Evolutionary conservation across 2,329 filamentous ascomycete genomes (phyloP), one percentile per base, ranked within the genome.

Genomic region (Microcyclosporella mali): DNA sequence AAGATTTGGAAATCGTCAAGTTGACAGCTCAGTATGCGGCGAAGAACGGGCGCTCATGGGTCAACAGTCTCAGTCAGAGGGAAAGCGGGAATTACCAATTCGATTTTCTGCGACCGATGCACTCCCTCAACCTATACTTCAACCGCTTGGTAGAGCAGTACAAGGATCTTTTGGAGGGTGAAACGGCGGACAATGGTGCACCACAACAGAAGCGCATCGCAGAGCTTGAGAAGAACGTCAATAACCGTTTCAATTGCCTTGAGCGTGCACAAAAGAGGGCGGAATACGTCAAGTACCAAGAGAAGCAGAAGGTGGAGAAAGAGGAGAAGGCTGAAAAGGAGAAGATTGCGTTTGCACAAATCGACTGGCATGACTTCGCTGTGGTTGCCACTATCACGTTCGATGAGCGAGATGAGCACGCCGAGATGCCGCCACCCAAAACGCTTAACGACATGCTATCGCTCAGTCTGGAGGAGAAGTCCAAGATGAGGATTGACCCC

Each of bases 291-390:
- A 88, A 87, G 64, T 85, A 81, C 60, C 84, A 92, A 58, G 86
- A 92, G 54, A 72, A 81, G 41, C 86, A 95, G 68, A 90, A 89
- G 63, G 79, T 82, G 56, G 86, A 89, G 72, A 88, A 89, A 61
- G 88, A 94, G 58, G 88, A 94, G 59, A 81, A 89, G 50, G 84
- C 84, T 31, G 85, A 94, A 60, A 81, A 88, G 58, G 86, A 95
- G 64, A 82, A 82, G 58, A 62, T 81, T 37, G 75, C 77, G 40
- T 84, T 92, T 65, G 84, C 85, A 1, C 84, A 92, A 56, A 92
- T 98, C 50, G 92, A 98, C 66, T 98, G 92, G 92, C 87, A 94
- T 60, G 90, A 97, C 62, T 98, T 98, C 57, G 83, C 90, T 27
- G 85, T 98, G 15, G 88, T 95, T 33, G 92, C 95, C 66, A 95